Evolutionary conservation across 208 protist genomes (phyloP).

Genomic region (Herpetomonas samuelpessoai): DNA sequence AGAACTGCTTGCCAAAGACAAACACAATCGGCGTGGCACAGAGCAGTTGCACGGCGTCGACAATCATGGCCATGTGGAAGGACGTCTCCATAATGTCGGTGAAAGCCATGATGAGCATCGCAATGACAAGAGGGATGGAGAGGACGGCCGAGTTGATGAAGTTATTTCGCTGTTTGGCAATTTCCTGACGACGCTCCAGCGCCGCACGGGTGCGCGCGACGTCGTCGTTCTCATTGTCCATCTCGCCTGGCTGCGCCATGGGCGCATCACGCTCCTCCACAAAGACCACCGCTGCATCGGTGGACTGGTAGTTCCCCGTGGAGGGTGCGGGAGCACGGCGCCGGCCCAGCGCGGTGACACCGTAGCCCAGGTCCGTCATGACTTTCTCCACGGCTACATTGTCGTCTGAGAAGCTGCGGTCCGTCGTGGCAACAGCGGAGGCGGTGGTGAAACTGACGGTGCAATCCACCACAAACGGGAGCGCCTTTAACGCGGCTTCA

Average conservation of each 20-base stretch:
- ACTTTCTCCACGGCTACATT: slow-evolving; percentile 13
- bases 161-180: slow-evolving; percentile 33
- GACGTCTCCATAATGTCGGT: slow-evolving; percentile 28
- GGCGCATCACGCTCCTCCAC: background rate
- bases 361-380: slow-evolving; percentile 57
- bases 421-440: slow-evolving; percentile 12
- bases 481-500: slow-evolving; percentile 14
- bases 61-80: slow-evolving; percentile 16
- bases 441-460: slow-evolving; percentile 37
- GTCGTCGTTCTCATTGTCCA: slow-evolving; percentile 6
- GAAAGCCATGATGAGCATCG: slow-evolving; percentile 69
- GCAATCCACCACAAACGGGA: slow-evolving; percentile 14
- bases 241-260: slow-evolving; percentile 11
- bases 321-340: background rate
- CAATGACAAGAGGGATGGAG: slow-evolving; percentile 49
- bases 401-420: background rate
- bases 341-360: slow-evolving; percentile 2
- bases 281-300: background rate
- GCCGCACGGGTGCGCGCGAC: slow-evolving; percentile 34
- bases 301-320: background rate
- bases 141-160: slow-evolving; percentile 55
- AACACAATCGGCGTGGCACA: slow-evolving; percentile 85
- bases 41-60: slow-evolving; percentile 54
- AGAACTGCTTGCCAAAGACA: slow-evolving; percentile 73
- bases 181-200: slow-evolving; percentile 71